phyloP scores from a whole-genome alignment of 352 stramenopile species.

The Globisporangium orthogonon region DNA sequence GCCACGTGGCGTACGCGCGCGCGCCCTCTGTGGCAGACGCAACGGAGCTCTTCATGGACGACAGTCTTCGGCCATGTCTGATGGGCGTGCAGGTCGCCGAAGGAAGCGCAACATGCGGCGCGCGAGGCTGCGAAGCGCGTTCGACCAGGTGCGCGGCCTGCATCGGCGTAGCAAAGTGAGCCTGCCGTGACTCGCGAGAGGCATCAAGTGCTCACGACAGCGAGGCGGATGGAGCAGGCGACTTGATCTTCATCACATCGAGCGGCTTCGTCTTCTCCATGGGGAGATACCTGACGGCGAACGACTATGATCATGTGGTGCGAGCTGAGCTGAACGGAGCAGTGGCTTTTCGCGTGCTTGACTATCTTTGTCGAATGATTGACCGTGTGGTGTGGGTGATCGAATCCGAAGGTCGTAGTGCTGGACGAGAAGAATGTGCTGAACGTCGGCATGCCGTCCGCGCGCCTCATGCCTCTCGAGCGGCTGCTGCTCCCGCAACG shows the following conservation, averaged over 20 bases:
- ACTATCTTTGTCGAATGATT: too few species aligned
- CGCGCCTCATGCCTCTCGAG: conserved; percentile 54
- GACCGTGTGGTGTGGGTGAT: too few species aligned
- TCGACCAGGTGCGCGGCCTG: conserved; percentile 30
- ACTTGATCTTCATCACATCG: conserved; percentile 79
- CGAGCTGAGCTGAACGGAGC: neutral
- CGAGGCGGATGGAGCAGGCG: conserved; percentile 24
- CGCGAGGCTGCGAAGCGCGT: conserved; percentile 54
- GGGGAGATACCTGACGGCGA: conserved; percentile 50
- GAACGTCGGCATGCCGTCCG: conserved; percentile 53
- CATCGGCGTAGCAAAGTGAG: neutral
- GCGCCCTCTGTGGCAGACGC: neutral
- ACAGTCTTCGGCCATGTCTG: neutral
- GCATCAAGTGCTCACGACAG: neutral
- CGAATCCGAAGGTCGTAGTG: conserved; percentile 38
- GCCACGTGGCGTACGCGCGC: too few species aligned
- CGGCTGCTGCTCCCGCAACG: conserved; percentile 56
- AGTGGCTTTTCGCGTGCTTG: neutral
- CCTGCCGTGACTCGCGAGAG: neutral
- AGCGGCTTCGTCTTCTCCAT: conserved; percentile 65
- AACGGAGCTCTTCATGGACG: neutral
- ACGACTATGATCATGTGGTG: conserved; percentile 74
- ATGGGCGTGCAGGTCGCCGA: conserved; percentile 30
- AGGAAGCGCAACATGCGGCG: conserved; percentile 50
- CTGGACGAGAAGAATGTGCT: conserved; percentile 55